Evolutionary conservation across 768 basidiomycete species (phyloP).

Genomic region (Lepiota venenata): DNA sequence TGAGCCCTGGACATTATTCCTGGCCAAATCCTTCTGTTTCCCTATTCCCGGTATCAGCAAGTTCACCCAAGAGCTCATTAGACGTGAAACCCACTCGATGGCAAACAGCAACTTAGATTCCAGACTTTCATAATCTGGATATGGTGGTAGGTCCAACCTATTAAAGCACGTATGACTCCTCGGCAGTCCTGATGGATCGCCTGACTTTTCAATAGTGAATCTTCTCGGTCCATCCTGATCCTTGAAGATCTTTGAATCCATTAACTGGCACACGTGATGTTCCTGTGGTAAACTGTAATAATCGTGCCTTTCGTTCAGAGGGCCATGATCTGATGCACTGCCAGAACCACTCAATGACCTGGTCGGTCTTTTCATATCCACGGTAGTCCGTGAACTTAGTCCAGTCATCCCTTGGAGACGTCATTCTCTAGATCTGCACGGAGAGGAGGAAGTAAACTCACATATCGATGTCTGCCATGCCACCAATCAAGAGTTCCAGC

Average conservation of each 20-base stretch:
- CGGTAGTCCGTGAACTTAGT: constrained; percentile 93
- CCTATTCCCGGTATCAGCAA: constrained; percentile 30
- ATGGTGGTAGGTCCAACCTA: constrained; percentile 82
- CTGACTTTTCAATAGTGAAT: constrained; percentile 94
- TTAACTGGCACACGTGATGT: constrained; percentile 87
- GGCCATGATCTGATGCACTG: constrained; percentile 89
- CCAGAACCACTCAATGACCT: constrained; percentile 97
- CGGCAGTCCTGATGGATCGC: constrained; percentile 84
- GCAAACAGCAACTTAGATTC: constrained; percentile 85
- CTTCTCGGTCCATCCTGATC: constrained; percentile 88
- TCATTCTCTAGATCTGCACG: constrained; percentile 1
- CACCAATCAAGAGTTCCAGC: constrained; percentile 85
- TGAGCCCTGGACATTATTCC: constrained; percentile 35
- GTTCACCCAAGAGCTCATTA: neutral
- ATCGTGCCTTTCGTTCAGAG: constrained; percentile 79
- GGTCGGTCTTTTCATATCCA: constrained; percentile 80
- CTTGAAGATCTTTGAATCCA: constrained; percentile 93
- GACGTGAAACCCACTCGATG: constrained; percentile 58
- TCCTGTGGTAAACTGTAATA: constrained; percentile 87
- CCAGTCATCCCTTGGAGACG: constrained; percentile 71
- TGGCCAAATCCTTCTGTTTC: constrained; percentile 78
- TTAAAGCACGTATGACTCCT: constrained; percentile 96
- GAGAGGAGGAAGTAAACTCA: constrained; percentile 27
- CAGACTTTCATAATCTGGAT: constrained; percentile 82
- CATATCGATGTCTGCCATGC: constrained; percentile 92